Evolutionary conservation across 2,329 filamentous ascomycete genomes (phyloP), one percentile per base, ranked within the genome.

Genomic region (Diaporthe aspalathi): DNA sequence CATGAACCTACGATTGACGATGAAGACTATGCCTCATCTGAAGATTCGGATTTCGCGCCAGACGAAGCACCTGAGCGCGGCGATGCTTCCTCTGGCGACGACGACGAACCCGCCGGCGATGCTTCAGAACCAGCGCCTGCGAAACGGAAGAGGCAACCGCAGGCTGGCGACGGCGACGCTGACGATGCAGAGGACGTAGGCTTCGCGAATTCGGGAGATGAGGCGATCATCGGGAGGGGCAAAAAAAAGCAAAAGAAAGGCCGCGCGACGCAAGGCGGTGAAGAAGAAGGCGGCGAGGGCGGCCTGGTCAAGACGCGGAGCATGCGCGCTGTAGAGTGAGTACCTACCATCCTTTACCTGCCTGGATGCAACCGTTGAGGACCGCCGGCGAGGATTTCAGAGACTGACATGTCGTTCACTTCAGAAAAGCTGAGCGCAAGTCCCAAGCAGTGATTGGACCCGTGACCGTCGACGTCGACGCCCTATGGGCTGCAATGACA

Each of bases 31-130:
- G 88, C 86, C 20, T 93, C 91, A 1, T 91, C 91, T 4, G 90
- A 93, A 75, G 92, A 94, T 78, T 92, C 91, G 12, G 91, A 94
- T 77, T 94, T 94, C 73, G 87, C 90, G 29, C 89, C 88, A n/a
- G 90, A 89, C 56, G 84, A 84, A 22, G 85, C 78, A 35, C 76
- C 81, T 47, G 79, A 76, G 17, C 77, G 80, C n/a, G 68, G 57
- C 22, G 72, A 49, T 8, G 85, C 82, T 40, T 85, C 82, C 20
- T 88, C 87, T 6, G 89, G 87, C 70, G 86, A 86, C 9, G 86
- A 86, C 45, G 80, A 80, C 57, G 81, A 80, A 22, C 76, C 73
- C 27, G 76, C 78, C 45, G 77, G 78, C 50, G 75, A 73, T 60
- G 75, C 75, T 67, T 56, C 57, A 7, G 75, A 79, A 16, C 60